Base-by-base conservation (phyloP, 192 early-diverging fungal genomes). In the Coemansia umbellata region DNA sequence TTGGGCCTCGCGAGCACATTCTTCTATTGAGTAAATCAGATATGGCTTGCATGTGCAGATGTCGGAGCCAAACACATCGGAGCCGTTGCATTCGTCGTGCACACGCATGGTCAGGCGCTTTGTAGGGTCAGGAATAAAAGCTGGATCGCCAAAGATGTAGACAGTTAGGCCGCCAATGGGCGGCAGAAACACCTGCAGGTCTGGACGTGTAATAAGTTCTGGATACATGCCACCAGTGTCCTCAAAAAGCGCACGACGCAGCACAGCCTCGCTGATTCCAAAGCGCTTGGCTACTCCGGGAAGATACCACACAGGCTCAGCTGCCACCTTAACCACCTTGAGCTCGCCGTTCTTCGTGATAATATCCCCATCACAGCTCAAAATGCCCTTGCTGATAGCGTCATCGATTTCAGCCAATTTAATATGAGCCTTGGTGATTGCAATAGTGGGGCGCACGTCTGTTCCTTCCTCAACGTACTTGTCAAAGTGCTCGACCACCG, bases 151-250 rank as follows among this genome's bases (percentile, higher is more conserved):
- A 80, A 96, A 93, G 35, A 96, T 96, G 66, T 96, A 96, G 5
- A 93, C 88, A 27, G 88, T 91, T 31, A 93, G 69, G 11, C 91
- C 91, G 31, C 94, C 94, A 49, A 96, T 96, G 18, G 94, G 94
- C 3, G 94, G 94, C 42, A 96, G 58, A 59, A 91, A 96, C 21
- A 96, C 85, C 70, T 96, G 92, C 26, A 96, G 81, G 57, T 96
- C 94, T 0, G 89, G 90, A 23, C 94, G 81, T 21, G 91, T 92
- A 58, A 96, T 88, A 40, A 96, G 83, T 56, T 96, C 94, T 0
- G 94, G 94, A 58, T 94, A 96, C 91, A 92, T 92, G 47, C 94
- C 94, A 32, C 92, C 93, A 8, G 89, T 91, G 58, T 94, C 91
- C 56, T 94, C 90, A 36, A 91, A 95, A 13, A 96, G 60, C 1